phyloP scores from a whole-genome alignment of 257 asterid species.

The Eucommia ulmoides region DNA sequence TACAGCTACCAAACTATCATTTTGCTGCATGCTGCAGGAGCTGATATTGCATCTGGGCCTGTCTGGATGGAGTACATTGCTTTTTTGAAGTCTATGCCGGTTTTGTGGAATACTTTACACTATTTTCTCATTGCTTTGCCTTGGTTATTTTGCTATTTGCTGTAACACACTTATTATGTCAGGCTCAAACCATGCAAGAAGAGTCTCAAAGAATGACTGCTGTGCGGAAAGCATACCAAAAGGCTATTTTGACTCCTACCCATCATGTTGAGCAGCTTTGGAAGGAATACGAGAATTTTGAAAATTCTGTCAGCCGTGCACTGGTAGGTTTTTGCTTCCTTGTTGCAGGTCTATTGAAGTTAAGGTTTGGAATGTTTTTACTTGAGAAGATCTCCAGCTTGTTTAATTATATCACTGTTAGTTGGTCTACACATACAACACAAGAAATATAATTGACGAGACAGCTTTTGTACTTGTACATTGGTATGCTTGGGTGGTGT shows the following conservation, averaged over 20 bases:
- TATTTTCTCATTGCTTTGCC: constrained; percentile 8
- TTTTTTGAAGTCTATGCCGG: constrained; percentile 79
- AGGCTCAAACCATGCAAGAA: constrained; percentile 67
- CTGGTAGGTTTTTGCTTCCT: constrained; percentile 40
- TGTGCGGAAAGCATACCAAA: constrained; percentile 78
- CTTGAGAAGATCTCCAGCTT: background rate
- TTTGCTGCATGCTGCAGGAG: constrained; percentile 47
- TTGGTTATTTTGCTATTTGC: constrained; percentile 2
- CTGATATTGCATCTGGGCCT: constrained; percentile 88
- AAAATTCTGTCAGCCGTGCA: constrained; percentile 88
- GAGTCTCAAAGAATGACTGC: constrained; percentile 84
- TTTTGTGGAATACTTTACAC: constrained; percentile 23
- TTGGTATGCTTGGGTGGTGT: background rate
- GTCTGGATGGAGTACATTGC: constrained; percentile 93
- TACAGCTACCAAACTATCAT: too few relatives aligned
- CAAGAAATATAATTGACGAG: too few relatives aligned
- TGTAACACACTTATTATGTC: constrained; percentile 18
- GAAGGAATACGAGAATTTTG: constrained; percentile 97
- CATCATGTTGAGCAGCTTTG: constrained; percentile 91
- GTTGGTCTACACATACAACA: background rate
- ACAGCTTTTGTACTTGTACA: background rate
- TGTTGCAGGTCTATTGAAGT: constrained; percentile 1
- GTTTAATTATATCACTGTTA: background rate
- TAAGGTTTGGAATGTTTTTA: background rate
- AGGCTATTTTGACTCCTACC: constrained; percentile 84